These are phyloP conservation scores for Coffea humblotiana DNA, from an alignment of 305 asterid genomes.

Conservation along the genomic window DNA sequence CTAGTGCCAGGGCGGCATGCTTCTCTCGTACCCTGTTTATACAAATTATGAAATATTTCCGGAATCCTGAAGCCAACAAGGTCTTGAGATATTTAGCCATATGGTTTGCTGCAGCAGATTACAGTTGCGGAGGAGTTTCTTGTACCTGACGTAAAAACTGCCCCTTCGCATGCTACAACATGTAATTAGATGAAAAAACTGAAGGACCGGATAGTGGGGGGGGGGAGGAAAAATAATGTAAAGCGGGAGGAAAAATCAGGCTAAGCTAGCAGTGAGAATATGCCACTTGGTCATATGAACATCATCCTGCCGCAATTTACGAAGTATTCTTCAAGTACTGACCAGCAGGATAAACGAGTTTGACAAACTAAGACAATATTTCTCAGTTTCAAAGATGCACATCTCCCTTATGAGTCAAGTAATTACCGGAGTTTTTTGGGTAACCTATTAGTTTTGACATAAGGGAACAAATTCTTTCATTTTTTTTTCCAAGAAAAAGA, in stretches of 20 bases:
- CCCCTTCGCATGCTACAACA: not conserved
- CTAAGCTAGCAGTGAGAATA: not conserved
- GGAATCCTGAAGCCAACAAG: slow-evolving; percentile 8
- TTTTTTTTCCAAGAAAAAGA: not conserved
- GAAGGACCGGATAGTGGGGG: not conserved
- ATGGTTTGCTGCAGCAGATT: not conserved
- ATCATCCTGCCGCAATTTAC: not conserved
- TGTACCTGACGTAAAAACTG: not conserved
- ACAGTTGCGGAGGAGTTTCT: not conserved
- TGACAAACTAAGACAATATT: not conserved
- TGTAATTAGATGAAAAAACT: not conserved
- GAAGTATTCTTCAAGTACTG: no score
- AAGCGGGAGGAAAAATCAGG: not conserved
- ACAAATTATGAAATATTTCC: not conserved
- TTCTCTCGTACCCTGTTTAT: not conserved
- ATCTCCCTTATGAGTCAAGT: not conserved
- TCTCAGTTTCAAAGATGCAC: not conserved
- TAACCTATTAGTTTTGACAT: not conserved
- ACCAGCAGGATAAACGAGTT: not conserved
- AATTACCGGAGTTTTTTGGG: not conserved
- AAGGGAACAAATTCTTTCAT: not conserved
- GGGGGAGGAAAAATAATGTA: not conserved
- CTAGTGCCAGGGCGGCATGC: not conserved
- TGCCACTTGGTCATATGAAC: not conserved
- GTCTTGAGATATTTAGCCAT: not conserved